Conservation (phyloP, 208 protist species). For the Wallacemonas sp. region DNA sequence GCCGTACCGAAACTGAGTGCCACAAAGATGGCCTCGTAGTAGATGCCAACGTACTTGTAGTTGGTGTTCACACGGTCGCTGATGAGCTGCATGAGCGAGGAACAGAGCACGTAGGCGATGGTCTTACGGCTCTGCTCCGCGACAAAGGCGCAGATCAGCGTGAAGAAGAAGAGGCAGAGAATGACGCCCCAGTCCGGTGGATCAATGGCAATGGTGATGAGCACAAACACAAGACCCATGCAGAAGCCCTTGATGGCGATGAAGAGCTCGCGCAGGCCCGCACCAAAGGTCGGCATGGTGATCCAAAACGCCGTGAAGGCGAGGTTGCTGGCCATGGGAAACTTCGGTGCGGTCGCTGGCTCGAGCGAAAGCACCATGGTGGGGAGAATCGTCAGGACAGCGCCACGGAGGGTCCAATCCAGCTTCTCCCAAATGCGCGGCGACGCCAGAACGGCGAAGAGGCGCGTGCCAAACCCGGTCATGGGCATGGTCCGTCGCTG, state of each 20-base stretch:
- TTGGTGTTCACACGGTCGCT: constrained; percentile 48
- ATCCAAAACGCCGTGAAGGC: constrained; percentile 92
- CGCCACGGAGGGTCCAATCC: constrained; percentile 84
- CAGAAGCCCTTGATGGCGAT: constrained; percentile 84
- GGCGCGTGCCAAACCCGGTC: constrained; percentile 79
- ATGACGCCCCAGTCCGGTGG: constrained; percentile 69
- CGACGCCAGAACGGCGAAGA: constrained; percentile 76
- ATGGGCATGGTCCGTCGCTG: constrained; percentile 77
- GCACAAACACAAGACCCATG: constrained; percentile 64
- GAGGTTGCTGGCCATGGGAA: constrained; percentile 57
- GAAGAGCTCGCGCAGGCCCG: constrained; percentile 73
- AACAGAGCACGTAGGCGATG: constrained; percentile 78
- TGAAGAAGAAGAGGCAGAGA: constrained; percentile 79
- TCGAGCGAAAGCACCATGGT: constrained; percentile 88
- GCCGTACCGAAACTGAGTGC: constrained; percentile 72
- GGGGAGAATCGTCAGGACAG: constrained; percentile 84
- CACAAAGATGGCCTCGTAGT: constrained; percentile 77
- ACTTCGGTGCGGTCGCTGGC: constrained; percentile 60
- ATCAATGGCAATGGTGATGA: constrained; percentile 65
- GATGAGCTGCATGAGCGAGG: constrained; percentile 85
- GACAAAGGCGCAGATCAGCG: constrained; percentile 75
- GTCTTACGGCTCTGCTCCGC: constrained; percentile 90
- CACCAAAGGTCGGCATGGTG: constrained; percentile 86
- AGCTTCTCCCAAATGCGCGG: constrained; percentile 91
- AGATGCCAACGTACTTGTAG: constrained; percentile 67